Percentiles rank a stretch among this genome's conserved stretches.
Evolutionary conservation across 2,329 filamentous ascomycete genomes (phyloP).

Genomic region (Apiospora pterosperma): DNA sequence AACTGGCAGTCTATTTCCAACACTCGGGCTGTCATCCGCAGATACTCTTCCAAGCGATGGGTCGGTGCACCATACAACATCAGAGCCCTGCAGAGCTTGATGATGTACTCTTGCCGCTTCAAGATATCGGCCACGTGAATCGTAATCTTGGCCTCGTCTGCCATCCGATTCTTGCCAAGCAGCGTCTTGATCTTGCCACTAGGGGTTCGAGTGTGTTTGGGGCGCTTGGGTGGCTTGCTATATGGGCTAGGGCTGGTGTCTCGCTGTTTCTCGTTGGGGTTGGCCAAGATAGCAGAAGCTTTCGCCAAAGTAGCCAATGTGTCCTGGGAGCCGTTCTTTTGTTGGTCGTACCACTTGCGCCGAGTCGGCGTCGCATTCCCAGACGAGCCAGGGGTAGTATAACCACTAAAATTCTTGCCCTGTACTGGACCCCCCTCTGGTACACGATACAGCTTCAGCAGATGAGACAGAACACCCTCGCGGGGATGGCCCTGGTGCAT

Average conservation of each 20-base stretch:
- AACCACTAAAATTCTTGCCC: slow-evolving; percentile 16
- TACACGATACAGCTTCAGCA: slow-evolving; percentile 44
- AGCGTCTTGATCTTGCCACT: slow-evolving; percentile 36
- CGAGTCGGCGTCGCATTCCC: slow-evolving; percentile 40
- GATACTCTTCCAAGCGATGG: slow-evolving; percentile 86
- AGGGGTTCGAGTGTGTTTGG: slow-evolving; percentile 32
- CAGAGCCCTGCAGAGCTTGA: slow-evolving; percentile 78
- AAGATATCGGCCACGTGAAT: slow-evolving; percentile 64
- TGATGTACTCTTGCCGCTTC: slow-evolving; percentile 75
- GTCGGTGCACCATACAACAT: slow-evolving; percentile 92
- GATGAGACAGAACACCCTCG: slow-evolving; percentile 42
- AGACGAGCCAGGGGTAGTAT: slow-evolving; percentile 33
- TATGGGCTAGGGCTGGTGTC: slow-evolving; percentile 9
- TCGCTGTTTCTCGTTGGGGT: slow-evolving; percentile 9
- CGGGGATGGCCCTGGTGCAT: slow-evolving; percentile 25
- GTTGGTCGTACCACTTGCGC: slow-evolving; percentile 43
- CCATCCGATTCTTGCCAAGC: slow-evolving; percentile 31
- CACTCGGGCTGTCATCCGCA: slow-evolving; percentile 85
- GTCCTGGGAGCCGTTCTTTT: slow-evolving; percentile 41
- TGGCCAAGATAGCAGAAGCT: slow-evolving; percentile 33
- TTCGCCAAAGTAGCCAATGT: slow-evolving; percentile 44
- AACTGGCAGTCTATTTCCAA: slow-evolving; percentile 88
- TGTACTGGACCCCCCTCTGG: slow-evolving; percentile 17
- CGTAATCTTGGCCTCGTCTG: slow-evolving; percentile 44
- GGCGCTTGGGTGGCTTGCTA: slow-evolving; percentile 27